Evolutionary conservation across 352 stramenopile genomes (phyloP), one percentile per base, ranked within the genome.

Genomic region (Globisporangium camurandrum): DNA sequence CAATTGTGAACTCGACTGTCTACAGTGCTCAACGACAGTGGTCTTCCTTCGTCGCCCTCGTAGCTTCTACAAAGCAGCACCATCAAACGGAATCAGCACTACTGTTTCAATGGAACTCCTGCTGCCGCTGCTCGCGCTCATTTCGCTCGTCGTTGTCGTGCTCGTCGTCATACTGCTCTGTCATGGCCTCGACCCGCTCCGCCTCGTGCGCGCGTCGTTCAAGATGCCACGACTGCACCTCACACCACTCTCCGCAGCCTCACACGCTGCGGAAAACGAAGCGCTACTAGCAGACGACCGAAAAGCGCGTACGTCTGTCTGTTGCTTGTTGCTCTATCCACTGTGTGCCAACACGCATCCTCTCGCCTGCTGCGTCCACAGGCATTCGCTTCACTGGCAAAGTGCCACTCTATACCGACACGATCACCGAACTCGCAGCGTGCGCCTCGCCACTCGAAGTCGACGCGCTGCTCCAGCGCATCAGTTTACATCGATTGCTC

Each of bases 321-420:
- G 17, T 42, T 31, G 33, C 39, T 19, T n/a, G n/a, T n/a, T n/a
- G n/a, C 8, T 17, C 10, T 31, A 16, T 28, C 11, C 20, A 23
- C 0, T 17, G 6, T 26, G 14, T 22, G 6, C 3, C 16, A 31
- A 22, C 23, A 23, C 5, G 20, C 20, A 28, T 33, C 30, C 41
- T 10, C 12, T 9, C 30, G 14, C 17, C 8, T 12, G 17, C 10
- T 7, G 22, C 46, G n/a, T 16, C 10, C 26, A 14, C 47, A 84
- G 72, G 61, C 19, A 65, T 81, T 26, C 63, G 70, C 43, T 77
- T 76, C 54, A 75, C 71, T 14, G 78, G 75, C 41, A 76, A 83
- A 37, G 68, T 77, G 44, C 69, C 74, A 50, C 61, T 88, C 45
- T 88, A 90, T 58, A 79, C 71, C 1, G 79, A 90, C 51, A 69